phyloP scores from a whole-genome alignment of 495 filamentous ascomycete genomes.

The Trichocladium uniseriatum region DNA sequence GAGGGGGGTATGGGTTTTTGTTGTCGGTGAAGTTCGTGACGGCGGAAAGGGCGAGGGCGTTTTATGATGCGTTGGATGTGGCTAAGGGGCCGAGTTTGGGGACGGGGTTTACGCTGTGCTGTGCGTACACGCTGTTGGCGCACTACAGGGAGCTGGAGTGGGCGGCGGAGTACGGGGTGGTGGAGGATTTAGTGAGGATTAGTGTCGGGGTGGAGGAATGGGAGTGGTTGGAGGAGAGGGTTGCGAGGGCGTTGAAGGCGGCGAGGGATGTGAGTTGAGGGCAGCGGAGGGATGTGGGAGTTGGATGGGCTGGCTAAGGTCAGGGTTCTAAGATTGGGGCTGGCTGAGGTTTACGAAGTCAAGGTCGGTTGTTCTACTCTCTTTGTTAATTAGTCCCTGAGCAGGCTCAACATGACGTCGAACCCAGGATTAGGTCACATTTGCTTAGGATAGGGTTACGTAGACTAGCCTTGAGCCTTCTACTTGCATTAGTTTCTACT shows the following conservation, averaged over 20 bases:
- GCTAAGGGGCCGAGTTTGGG: conserved; percentile 26
- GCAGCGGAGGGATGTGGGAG: no score
- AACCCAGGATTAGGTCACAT: no score
- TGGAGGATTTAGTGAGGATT: conserved; percentile 24
- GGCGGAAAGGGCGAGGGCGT: conserved; percentile 7
- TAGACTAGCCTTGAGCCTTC: no score
- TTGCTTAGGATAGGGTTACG: no score
- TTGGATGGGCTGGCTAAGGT: no score
- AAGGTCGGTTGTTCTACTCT: no score
- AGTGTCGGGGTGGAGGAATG: conserved; percentile 23
- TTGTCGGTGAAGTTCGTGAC: conserved; percentile 16
- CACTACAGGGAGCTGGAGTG: conserved; percentile 21
- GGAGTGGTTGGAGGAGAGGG: conserved; percentile 16
- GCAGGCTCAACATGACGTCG: no score
- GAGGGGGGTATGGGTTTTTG: conserved; percentile 17
- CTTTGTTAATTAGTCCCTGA: no score
- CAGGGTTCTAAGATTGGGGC: no score
- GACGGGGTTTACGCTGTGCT: conserved; percentile 25
- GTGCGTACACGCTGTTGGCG: conserved; percentile 21
- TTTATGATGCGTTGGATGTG: conserved; percentile 19
- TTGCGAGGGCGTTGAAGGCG: conserved; percentile 9
- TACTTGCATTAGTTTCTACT: no score
- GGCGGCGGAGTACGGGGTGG: conserved; percentile 21
- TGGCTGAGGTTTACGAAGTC: no score
- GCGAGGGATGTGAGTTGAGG: conserved; percentile 1